A percentile compares a stretch with the other conserved stretches of the same genome.
Conservation (phyloP, 495 filamentous ascomycete species). For the Amphirosellinia nigrospora region DNA sequence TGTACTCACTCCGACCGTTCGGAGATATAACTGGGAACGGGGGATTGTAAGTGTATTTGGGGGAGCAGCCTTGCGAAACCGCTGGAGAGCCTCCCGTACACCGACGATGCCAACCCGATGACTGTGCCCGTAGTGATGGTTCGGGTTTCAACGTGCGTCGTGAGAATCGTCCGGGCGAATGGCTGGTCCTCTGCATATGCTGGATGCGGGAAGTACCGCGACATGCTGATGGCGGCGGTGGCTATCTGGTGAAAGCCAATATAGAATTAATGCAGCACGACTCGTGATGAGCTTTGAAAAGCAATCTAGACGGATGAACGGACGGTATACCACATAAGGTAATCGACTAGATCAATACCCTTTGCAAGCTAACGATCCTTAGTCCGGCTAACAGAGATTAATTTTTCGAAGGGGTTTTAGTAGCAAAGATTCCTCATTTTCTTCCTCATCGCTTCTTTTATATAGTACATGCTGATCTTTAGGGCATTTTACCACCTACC, state of each 20-base stretch:
- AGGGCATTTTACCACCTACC: background rate
- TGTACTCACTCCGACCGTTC: constrained; percentile 44
- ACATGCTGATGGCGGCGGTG: constrained; percentile 39
- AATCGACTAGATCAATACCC: background rate
- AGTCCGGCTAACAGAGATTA: background rate
- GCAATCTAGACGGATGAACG: background rate
- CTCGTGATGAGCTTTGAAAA: background rate
- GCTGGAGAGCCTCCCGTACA: constrained; percentile 14
- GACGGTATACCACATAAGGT: background rate
- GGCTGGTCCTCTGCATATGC: constrained; percentile 68
- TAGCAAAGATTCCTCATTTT: background rate
- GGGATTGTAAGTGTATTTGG: constrained; percentile 3
- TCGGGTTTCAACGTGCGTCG: constrained; percentile 62
- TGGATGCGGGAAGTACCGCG: constrained; percentile 58
- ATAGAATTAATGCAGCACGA: background rate
- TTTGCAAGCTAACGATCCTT: background rate
- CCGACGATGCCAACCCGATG: constrained; percentile 44
- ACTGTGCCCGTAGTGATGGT: constrained; percentile 55
- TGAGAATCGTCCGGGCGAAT: constrained; percentile 56
- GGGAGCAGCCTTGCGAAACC: constrained; percentile 21
- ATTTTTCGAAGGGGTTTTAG: background rate
- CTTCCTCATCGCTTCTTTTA: background rate
- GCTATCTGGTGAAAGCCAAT: background rate
- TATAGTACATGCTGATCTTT: background rate
- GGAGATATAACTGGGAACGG: constrained; percentile 26